These are phyloP conservation scores for Gliomastix tumulicola DNA, from an alignment of 2,329 filamentous ascomycete genomes.

Conservation along the genomic window DNA sequence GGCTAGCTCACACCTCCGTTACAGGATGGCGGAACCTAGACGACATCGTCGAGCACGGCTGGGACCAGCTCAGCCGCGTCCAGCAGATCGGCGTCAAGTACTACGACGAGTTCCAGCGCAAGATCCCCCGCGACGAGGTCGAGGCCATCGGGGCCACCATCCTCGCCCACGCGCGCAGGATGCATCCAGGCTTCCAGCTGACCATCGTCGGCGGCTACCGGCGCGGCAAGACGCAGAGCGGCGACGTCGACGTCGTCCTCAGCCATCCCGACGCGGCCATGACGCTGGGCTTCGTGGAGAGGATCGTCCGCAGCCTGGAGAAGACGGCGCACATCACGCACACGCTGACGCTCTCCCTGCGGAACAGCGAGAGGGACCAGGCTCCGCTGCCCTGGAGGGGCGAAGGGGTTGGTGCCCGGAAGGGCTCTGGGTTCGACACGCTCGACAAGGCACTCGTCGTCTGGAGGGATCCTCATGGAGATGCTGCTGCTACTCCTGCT, in stretches of 20 bases:
- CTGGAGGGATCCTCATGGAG: slow-evolving; percentile 55
- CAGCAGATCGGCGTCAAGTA: slow-evolving; percentile 94
- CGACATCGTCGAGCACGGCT: slow-evolving; percentile 78
- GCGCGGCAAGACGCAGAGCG: slow-evolving; percentile 64
- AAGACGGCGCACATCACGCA: slow-evolving; percentile 68
- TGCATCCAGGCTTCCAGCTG: slow-evolving; percentile 50
- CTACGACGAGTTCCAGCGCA: slow-evolving; percentile 74
- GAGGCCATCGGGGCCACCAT: slow-evolving; percentile 60
- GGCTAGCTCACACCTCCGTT: too few relatives aligned
- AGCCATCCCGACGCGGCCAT: slow-evolving; percentile 66
- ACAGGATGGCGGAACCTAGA: slow-evolving; percentile 73
- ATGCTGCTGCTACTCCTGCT: slow-evolving; percentile 2
- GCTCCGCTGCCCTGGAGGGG: slow-evolving; percentile 46
- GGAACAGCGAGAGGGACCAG: slow-evolving; percentile 68
- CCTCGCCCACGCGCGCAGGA: slow-evolving; percentile 56
- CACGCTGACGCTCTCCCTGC: slow-evolving; percentile 63
- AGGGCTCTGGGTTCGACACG: slow-evolving; percentile 67
- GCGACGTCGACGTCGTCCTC: slow-evolving; percentile 82
- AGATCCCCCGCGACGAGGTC: slow-evolving; percentile 68
- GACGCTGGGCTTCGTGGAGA: slow-evolving; percentile 64
- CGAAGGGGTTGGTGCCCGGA: slow-evolving; percentile 12
- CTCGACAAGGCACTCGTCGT: slow-evolving; percentile 90
- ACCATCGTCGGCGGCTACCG: slow-evolving; percentile 74
- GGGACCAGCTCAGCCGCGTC: slow-evolving; percentile 65
- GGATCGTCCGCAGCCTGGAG: slow-evolving; percentile 68